Base-by-base conservation (phyloP, 2,329 filamentous ascomycete genomes). In the Claviceps spartinae region DNA sequence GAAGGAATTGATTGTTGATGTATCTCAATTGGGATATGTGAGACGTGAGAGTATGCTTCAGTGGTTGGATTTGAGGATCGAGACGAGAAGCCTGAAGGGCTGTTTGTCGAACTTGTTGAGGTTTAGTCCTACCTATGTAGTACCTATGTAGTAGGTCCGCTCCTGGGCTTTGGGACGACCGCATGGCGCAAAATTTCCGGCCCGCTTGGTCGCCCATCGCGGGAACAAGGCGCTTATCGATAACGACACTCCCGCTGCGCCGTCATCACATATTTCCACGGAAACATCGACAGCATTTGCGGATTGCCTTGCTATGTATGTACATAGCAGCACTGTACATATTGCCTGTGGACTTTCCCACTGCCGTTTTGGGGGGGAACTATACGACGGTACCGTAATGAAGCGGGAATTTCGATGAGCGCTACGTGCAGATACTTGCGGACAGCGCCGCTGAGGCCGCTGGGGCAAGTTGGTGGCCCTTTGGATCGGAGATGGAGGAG, bases 141-240 rank as follows among this genome's bases (percentile, higher is more conserved):
- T n/a, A n/a, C n/a, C n/a, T n/a, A n/a, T n/a, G n/a, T n/a, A n/a
- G n/a, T n/a, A n/a, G n/a, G n/a, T 34, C 9, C 30, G 30, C 30
- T 38, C 3, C 38, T 48, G 22, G n/a, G 14, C 22, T 50, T 20
- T 38, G 34, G 34, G 24, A 24, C 20, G 6, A n/a, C 3, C 22
- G 40, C 30, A 36, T 40, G 57, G 55, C 57, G 58, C 57, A 58
- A 58, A 60, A 57, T 59, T 60, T 59, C 55, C 54, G 56, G 54
- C 52, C 41, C 47, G 26, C 42, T 34, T 34, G 30, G 30, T 34
- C 30, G 30, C 1, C 9, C 30, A 34, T 34, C 41, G 42, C 45
- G 11, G 43, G 14, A 45, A 26, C 5, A 6, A 34, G 8, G 49
- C 6, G 18, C 40, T 53, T 55, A 55, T 55, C 54, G 54, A 55